Evolutionary conservation across 1,139 yeast species (phyloP).

Genomic region (Pichia cactophila): DNA sequence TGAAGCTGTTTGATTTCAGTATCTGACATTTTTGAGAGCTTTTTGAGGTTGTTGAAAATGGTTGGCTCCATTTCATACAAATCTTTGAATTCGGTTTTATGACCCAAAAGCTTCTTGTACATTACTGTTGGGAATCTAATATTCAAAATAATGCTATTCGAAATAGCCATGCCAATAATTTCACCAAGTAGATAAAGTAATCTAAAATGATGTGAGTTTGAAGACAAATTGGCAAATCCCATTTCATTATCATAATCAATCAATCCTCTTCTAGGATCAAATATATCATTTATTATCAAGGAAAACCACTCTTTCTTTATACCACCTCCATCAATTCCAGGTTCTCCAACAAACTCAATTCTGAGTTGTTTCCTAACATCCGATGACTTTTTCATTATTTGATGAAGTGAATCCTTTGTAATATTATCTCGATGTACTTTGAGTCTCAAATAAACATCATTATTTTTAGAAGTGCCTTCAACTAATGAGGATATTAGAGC

Average conservation of each 20-base stretch:
- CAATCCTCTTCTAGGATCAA: slow-evolving; percentile 59
- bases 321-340: slow-evolving; percentile 95
- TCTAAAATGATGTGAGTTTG: slow-evolving; percentile 30
- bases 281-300: slow-evolving; percentile 59
- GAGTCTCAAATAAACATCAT: slow-evolving; percentile 63
- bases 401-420: slow-evolving; percentile 67
- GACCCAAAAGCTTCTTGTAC: slow-evolving; percentile 59
- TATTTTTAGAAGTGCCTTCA: slow-evolving; percentile 42
- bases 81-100: slow-evolving; percentile 53
- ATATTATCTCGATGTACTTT: slow-evolving; percentile 60
- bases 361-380: slow-evolving; percentile 69
- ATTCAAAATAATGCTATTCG: slow-evolving; percentile 82
- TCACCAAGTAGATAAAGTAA: slow-evolving; percentile 61
- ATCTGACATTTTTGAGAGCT: slow-evolving; percentile 35
- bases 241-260: slow-evolving; percentile 62
- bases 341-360: slow-evolving; percentile 78
- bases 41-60: slow-evolving; percentile 49
- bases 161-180: slow-evolving; percentile 80
- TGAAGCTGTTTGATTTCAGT: slow-evolving; percentile 34
- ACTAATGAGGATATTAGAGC: slow-evolving; percentile 67
- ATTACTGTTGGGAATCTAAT: slow-evolving; percentile 67
- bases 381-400: slow-evolving; percentile 47
- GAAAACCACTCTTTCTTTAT: slow-evolving; percentile 89
- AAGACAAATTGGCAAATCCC: slow-evolving; percentile 65
- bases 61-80: slow-evolving; percentile 61